Percentiles rank a stretch among this genome's conserved stretches.
phyloP scores from a whole-genome alignment of 495 filamentous ascomycete species.

The Daldinia loculata region DNA sequence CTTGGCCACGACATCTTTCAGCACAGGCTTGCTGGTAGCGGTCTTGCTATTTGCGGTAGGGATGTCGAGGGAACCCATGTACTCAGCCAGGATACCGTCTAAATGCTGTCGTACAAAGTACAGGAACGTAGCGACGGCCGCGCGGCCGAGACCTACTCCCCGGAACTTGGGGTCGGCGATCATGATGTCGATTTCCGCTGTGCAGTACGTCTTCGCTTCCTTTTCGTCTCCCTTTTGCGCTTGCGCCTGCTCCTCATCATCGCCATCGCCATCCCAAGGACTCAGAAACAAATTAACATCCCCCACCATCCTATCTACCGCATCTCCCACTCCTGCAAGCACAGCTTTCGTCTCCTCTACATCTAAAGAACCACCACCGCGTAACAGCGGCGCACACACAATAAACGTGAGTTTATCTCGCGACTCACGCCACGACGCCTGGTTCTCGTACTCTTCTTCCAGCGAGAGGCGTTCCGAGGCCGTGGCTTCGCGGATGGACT shows the following conservation, averaged over 20 bases:
- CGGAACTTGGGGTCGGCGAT: constrained; percentile 70
- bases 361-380: no score
- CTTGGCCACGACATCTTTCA: constrained; percentile 57
- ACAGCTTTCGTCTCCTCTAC: no score
- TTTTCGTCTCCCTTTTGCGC: constrained; percentile 9
- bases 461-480: constrained; percentile 83
- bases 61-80: constrained; percentile 33
- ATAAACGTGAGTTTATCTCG: constrained; percentile 81
- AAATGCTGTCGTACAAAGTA: constrained; percentile 64
- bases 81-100: constrained; percentile 67
- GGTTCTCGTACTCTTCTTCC: constrained; percentile 85
- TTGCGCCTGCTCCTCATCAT: constrained; percentile 45
- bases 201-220: constrained; percentile 39
- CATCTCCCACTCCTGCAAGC: constrained; percentile 57
- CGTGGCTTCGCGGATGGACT: constrained; percentile 84
- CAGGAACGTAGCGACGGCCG: constrained; percentile 72
- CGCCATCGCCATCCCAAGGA: constrained; percentile 49
- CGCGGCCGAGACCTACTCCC: constrained; percentile 70
- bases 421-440: constrained; percentile 79
- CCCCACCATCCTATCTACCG: constrained; percentile 71
- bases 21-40: not conserved
- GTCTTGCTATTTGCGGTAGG: not conserved
- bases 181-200: constrained; percentile 91
- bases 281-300: constrained; percentile 88
- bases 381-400: constrained; percentile 57